Evolutionary conservation across 179 eudicot genomes (phyloP).

Genomic region (Camellia oleifera): DNA sequence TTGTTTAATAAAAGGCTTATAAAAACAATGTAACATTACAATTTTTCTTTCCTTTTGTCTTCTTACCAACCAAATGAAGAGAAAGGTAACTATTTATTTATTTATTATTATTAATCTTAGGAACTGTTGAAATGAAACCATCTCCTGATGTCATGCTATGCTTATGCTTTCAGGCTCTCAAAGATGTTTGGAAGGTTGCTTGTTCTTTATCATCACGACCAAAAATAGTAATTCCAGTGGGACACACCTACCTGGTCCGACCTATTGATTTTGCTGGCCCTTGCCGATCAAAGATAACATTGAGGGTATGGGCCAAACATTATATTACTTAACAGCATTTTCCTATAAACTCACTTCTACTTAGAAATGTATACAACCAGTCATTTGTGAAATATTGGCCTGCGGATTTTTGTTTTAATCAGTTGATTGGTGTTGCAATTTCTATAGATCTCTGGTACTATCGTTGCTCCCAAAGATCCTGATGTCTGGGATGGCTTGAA

Average conservation of each 20-base stretch:
- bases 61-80: neutral
- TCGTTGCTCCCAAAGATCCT: constrained; percentile 82
- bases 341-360: neutral
- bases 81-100: neutral
- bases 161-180: constrained; percentile 46
- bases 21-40: neutral
- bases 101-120: neutral
- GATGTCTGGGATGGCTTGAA: constrained; percentile 61
- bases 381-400: neutral
- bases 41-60: neutral
- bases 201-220: constrained; percentile 50
- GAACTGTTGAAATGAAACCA: constrained; percentile 1
- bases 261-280: constrained; percentile 67
- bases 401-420: too few relatives aligned
- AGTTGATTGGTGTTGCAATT: constrained; percentile 15
- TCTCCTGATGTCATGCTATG: neutral
- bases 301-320: constrained; percentile 50
- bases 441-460: constrained; percentile 58
- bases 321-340: neutral
- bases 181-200: constrained; percentile 65
- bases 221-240: constrained; percentile 51
- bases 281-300: constrained; percentile 54
- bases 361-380: neutral
- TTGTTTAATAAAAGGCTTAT: neutral
- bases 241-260: constrained; percentile 42